phyloP scores from a whole-genome alignment of 1,284 basidiomycete species.

The Stygiomarasmius scandens region DNA sequence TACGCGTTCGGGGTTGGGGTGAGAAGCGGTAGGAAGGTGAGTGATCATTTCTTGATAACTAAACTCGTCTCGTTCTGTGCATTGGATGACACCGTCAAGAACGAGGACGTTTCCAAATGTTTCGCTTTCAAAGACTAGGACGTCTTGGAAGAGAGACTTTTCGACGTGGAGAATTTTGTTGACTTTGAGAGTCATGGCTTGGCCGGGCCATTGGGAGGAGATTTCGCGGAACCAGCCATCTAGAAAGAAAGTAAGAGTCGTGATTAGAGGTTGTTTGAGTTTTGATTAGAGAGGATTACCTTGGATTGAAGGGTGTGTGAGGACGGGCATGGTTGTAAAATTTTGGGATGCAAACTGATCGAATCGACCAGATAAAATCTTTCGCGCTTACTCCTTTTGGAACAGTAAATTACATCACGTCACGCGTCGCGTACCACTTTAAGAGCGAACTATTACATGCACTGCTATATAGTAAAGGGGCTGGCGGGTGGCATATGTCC shows the following conservation, averaged over 20 bases:
- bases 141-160: conserved; percentile 93
- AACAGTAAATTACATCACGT: too few species aligned
- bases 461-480: too few species aligned
- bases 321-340: too few species aligned
- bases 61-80: conserved; percentile 98
- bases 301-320: conserved; percentile 20
- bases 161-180: conserved; percentile 95
- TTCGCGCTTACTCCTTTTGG: too few species aligned
- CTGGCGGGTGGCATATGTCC: too few species aligned
- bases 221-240: conserved; percentile 99
- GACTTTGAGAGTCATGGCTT: conserved; percentile 95
- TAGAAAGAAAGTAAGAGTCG: too few species aligned
- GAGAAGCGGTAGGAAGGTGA: conserved; percentile 92
- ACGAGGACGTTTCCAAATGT: conserved; percentile 96
- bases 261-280: too few species aligned
- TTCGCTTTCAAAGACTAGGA: conserved; percentile 93
- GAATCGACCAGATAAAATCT: too few species aligned
- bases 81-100: conserved; percentile 95
- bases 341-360: too few species aligned
- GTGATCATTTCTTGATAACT: conserved; percentile 99
- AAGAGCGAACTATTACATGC: too few species aligned
- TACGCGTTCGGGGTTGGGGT: conserved; percentile 95
- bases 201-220: conserved; percentile 96
- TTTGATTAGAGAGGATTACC: conserved; percentile 9
- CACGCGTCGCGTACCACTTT: too few species aligned